phyloP scores from a whole-genome alignment of 495 filamentous ascomycete genomes.

The Penicillium arizonense region DNA sequence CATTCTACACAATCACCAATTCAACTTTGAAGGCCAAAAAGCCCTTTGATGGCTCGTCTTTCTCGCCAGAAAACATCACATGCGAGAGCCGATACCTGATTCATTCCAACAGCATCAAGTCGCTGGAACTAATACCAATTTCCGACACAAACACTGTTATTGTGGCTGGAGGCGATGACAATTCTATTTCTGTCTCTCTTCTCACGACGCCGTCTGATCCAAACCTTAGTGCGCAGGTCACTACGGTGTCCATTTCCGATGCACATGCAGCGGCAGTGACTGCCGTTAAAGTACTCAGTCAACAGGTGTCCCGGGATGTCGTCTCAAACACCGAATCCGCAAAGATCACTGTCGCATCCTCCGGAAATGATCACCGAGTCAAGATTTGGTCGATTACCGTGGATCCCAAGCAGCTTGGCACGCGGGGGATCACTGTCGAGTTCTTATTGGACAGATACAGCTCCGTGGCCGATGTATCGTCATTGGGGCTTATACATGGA shows the following conservation, averaged over 20 bases:
- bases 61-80: constrained; percentile 23
- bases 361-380: constrained; percentile 79
- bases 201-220: constrained; percentile 20
- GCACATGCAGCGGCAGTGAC: constrained; percentile 84
- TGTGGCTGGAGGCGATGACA: constrained; percentile 82
- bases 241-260: constrained; percentile 57
- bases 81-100: constrained; percentile 45
- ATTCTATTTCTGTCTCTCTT: constrained; percentile 63
- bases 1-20: constrained; percentile 28
- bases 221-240: constrained; percentile 14
- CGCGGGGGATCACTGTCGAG: constrained; percentile 42
- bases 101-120: constrained; percentile 77
- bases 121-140: constrained; percentile 35
- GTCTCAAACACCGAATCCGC: constrained; percentile 3
- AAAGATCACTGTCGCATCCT: constrained; percentile 50
- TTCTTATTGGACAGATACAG: constrained; percentile 53
- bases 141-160: constrained; percentile 46
- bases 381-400: constrained; percentile 64
- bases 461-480: constrained; percentile 63
- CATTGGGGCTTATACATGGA: constrained; percentile 36
- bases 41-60: constrained; percentile 11
- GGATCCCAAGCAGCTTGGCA: constrained; percentile 26
- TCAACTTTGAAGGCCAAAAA: constrained; percentile 19
- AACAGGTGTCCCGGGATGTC: not conserved
- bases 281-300: constrained; percentile 51